Base-by-base conservation (phyloP, 345 rosid species). In the Aquilaria yunnanensis region DNA sequence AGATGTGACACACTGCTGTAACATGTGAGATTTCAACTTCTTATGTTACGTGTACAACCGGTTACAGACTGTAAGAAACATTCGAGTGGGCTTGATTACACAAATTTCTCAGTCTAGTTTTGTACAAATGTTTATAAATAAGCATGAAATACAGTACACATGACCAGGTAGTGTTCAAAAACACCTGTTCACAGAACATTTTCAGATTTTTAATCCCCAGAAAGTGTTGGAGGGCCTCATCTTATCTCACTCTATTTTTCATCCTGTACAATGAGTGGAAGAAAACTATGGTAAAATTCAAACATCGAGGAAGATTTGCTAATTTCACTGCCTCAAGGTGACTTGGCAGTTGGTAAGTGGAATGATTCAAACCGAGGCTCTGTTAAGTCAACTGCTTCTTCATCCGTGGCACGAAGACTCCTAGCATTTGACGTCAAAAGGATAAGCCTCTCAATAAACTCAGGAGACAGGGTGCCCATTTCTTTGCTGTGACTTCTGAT, bases 291-390 rank as follows among this genome's bases (percentile, higher is more conserved):
- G 23, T 23, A 1, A 23, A 23, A 23, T 23, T 23, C 23, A 23
- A 23, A 23, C 23, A 23, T 23, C 1, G 23, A 23, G 23, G 23
- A 23, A 23, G 23, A 23, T 1, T 23, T 23, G 23, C 23, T 23
- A 23, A 23, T 23, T 23, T 23, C 23, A 23, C 23, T 23, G 23
- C 71, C 51, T 80, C 72, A 72, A 49, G 83, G 75, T 48, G 81
- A 78, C 66, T 75, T 75, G 12, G 69, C 34, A 63, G 74, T 83
- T 48, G 62, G 81, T 72, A 88, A 10, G 72, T 79, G 67, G 67
- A 94, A 94, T 13, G 97, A 86, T 65, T 94, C 97, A 31, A 88
- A 80, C 51, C 95, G 85, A 37, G 99, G 99, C 77, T 90, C 95
- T 12, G 83, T 83, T 61, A 94, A 61, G 79, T 94, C 99, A 55